Evolutionary conservation across 345 rosid species (phyloP), one percentile per base, ranked within the genome.

Genomic region (Eucalyptus viminalis): DNA sequence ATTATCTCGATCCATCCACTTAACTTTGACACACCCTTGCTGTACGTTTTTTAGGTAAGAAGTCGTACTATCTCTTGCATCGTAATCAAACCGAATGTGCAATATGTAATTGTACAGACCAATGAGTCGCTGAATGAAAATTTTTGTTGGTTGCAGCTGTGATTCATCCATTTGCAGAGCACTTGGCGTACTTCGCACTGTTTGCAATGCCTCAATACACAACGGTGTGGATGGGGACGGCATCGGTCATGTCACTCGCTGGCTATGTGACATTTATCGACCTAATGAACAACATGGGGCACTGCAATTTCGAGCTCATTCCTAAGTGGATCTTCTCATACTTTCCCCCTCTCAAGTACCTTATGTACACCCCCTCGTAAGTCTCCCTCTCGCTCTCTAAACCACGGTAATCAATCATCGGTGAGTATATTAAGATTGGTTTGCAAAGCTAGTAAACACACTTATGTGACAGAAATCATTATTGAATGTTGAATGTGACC

Each of bases 301-400:
- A 93, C 67, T 93, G 94, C 92, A 93, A 93, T 89, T 93, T 93
- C 60, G 92, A 93, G 89, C 72, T 93, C 86, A 56, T 91, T 60
- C 94, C 93, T 6, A 86, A 87, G 43, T 88, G 72, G 53, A 43
- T 92, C 54, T 93, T 93, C 87, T 80, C 91, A 54, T 49, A 87
- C 53, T 90, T 91, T 34, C 94, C 94, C 1, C 91, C 89, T 9
- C 94, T 93, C 80, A 93, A 93, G 86, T 89, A 89, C 89, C 81
- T 93, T 86, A 60, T 91, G 88, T 90, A 91, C 88, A 93, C 93
- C 13, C 92, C 94, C 34, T 87, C 94, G 92, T 93, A 91, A 88
- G 92, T 92, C 81, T 37, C 81, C 22, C 81, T 69, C 81, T 69
- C 4, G 15, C 72, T 65, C 40, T n/a, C 76, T 65, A 5, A 72